Percentiles rank a stretch among this genome's conserved stretches.
Evolutionary conservation across 2,329 filamentous ascomycete genomes (phyloP).

Genomic region (Monosporascus sp.): DNA sequence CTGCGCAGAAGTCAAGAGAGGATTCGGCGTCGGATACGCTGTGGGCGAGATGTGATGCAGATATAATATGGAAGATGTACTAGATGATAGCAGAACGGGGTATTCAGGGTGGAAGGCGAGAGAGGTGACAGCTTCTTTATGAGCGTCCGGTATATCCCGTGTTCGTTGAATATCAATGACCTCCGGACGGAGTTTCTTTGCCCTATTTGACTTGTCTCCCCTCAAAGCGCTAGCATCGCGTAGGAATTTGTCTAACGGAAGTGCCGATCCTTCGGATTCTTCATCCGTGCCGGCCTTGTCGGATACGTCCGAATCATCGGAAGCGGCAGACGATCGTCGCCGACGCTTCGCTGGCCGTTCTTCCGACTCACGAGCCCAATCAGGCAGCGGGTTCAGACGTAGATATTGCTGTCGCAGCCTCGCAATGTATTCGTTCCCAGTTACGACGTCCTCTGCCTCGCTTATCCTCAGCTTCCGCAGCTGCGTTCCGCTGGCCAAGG

Average conservation of each 20-base stretch:
- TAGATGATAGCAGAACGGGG: slow-evolving; percentile 84
- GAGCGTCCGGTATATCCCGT: slow-evolving; percentile 74
- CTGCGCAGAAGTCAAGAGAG: slow-evolving; percentile 84
- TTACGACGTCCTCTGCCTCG: slow-evolving; percentile 81
- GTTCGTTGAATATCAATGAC: slow-evolving; percentile 85
- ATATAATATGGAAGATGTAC: slow-evolving; percentile 76
- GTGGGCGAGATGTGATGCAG: slow-evolving; percentile 82
- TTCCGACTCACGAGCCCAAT: slow-evolving; percentile 51
- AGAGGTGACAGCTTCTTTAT: slow-evolving; percentile 74
- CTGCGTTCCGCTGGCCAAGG: slow-evolving; percentile 67
- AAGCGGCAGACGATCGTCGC: slow-evolving; percentile 44
- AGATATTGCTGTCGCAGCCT: slow-evolving; percentile 74
- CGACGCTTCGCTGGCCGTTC: slow-evolving; percentile 45
- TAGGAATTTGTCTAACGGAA: slow-evolving; percentile 75
- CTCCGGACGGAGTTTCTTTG: slow-evolving; percentile 74
- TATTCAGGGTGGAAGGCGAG: slow-evolving; percentile 86
- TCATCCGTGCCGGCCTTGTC: slow-evolving; percentile 16
- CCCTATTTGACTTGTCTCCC: slow-evolving; percentile 46
- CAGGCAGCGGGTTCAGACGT: slow-evolving; percentile 52
- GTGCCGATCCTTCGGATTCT: slow-evolving; percentile 57
- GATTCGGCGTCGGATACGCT: slow-evolving; percentile 73
- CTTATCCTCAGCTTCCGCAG: slow-evolving; percentile 77
- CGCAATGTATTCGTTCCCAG: slow-evolving; percentile 76
- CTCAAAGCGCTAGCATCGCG: slow-evolving; percentile 67
- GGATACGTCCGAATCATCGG: slow-evolving; percentile 25